Base-by-base conservation (phyloP, 371 early-diverging fungal genomes). In the Thermomucor indicae-seudaticae region DNA sequence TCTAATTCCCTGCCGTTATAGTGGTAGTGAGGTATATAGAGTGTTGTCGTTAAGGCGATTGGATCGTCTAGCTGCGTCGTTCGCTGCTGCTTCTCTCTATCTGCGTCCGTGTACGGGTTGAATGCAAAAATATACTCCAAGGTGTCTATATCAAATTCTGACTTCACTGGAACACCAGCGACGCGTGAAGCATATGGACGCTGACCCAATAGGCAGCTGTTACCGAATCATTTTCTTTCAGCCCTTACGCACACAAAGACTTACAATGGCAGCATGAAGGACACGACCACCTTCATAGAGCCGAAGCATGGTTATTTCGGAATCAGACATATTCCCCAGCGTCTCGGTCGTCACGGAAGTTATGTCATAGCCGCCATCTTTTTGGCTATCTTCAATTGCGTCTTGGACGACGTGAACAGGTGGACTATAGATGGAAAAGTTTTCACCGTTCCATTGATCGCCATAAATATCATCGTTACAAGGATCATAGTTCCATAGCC, bases 371-470 rank as follows among this genome's bases (percentile, higher is more conserved):
- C 19, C 37, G 37, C 19, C 11, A 11, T 11, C 37, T 16, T 3
- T 10, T 16, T 5, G 3, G 37, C 37, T 37, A 8, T 3, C 16
- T 19, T 37, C 19, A 19, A 16, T 37, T 37, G 37, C 3, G n/a
- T 37, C 10, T 37, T n/a, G n/a, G n/a, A n/a, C n/a, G n/a, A n/a
- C n/a, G n/a, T n/a, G n/a, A n/a, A n/a, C 16, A 37, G 37, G 37
- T 4, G 55, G 17, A 12, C 88, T 86, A 55, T 71, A 88, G 40
- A 91, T 84, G 12, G 87, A 86, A 61, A 92, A 91, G 64, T 92
- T 89, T 50, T 92, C 93, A 6, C 91, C 93, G 53, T 92, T 92
- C 92, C 93, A 92, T 32, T 88, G 85, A 55, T 92, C 93, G 0
- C 90, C 92, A 58, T 79, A 76, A 41, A 70, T 73, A 59, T 90